These are phyloP conservation scores for Apiotrichum mycotoxinovorans DNA, from an alignment of 1,284 basidiomycete genomes.

Conservation along the genomic window DNA sequence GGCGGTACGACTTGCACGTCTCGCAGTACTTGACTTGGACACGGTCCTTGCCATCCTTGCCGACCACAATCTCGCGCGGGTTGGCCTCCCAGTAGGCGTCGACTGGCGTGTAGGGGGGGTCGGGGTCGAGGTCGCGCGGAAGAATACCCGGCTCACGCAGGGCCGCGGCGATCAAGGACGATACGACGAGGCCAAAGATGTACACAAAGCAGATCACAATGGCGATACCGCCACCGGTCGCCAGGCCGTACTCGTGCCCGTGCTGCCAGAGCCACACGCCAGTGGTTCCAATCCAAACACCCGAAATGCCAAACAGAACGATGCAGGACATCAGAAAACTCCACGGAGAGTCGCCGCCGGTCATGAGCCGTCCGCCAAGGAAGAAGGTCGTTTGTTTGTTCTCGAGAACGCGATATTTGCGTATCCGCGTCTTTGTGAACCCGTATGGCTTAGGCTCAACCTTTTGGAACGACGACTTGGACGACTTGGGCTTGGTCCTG, in stretches of 20 bases:
- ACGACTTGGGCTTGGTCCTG: neutral
- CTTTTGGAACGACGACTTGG: neutral
- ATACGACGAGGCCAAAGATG: conserved; percentile 35
- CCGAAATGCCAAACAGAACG: conserved; percentile 64
- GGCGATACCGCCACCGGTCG: conserved; percentile 71
- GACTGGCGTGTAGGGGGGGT: conserved; percentile 65
- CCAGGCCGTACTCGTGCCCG: conserved; percentile 67
- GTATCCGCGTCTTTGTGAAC: neutral
- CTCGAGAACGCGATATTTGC: conserved; percentile 62
- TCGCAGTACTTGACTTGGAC: conserved; percentile 86
- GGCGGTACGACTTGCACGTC: conserved; percentile 83
- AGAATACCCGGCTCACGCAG: conserved; percentile 82
- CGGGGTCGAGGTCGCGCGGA: conserved; percentile 75
- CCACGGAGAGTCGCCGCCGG: conserved; percentile 77
- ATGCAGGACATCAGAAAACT: conserved; percentile 66
- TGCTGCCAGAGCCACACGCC: conserved; percentile 81
- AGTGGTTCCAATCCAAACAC: conserved; percentile 77
- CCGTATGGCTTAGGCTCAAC: neutral
- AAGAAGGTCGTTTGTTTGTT: conserved; percentile 67
- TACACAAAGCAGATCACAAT: conserved; percentile 61
- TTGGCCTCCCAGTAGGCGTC: conserved; percentile 63
- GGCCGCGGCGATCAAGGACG: conserved; percentile 55
- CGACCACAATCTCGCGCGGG: conserved; percentile 74
- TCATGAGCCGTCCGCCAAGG: conserved; percentile 64
- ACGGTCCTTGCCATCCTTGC: conserved; percentile 70